These are phyloP conservation scores for Luzula sylvatica DNA, from an alignment of 176 grass and related monocot genomes.

Conservation along the genomic window DNA sequence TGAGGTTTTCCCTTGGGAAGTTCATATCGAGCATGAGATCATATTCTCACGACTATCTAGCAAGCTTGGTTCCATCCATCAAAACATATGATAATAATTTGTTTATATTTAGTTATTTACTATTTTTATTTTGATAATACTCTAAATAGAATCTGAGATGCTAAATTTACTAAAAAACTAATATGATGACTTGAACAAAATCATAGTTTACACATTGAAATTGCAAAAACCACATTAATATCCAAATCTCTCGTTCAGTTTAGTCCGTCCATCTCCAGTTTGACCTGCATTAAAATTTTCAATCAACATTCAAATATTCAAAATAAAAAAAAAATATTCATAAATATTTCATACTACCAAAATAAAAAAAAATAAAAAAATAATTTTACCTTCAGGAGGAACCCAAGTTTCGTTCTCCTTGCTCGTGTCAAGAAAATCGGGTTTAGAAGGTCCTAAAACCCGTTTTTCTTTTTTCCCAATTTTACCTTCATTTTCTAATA, in stretches of 20 bases:
- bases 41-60: too few species aligned
- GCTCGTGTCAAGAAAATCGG: slow-evolving; percentile 49
- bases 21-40: too few species aligned
- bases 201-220: too few species aligned
- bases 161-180: too few species aligned
- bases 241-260: slow-evolving; percentile 80
- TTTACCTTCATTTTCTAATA: slow-evolving; percentile 27
- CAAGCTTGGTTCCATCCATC: too few species aligned
- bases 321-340: neutral
- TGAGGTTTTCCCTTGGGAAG: too few species aligned
- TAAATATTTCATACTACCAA: too few species aligned
- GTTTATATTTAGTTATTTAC: too few species aligned
- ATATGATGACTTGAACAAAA: too few species aligned
- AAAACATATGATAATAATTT: too few species aligned
- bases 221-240: slow-evolving; percentile 56
- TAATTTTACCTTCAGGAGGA: slow-evolving; percentile 71
- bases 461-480: slow-evolving; percentile 61
- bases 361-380: neutral
- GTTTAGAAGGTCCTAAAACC: slow-evolving; percentile 63
- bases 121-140: too few species aligned
- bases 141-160: too few species aligned
- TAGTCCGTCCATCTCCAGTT: slow-evolving; percentile 93
- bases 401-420: slow-evolving; percentile 76
- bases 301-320: neutral
- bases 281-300: slow-evolving; percentile 48